Evolutionary conservation across 805 yeast species (phyloP), one percentile per base, ranked within the genome.

Genomic region (Spathaspora hagerdaliae): DNA sequence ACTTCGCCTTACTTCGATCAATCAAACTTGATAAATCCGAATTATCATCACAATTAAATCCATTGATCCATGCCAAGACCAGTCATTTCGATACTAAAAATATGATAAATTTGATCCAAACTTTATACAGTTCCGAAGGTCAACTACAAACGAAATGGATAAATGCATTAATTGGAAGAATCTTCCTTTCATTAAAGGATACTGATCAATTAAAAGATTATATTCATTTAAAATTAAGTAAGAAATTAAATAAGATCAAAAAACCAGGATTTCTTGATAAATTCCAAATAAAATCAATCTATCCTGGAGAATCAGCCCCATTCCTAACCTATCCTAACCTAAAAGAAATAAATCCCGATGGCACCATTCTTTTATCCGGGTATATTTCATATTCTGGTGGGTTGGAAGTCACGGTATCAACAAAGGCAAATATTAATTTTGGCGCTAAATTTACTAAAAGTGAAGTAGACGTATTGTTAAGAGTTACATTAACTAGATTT

Each of bases 261-360:
- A 82, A 81, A 36, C 97, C 98, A 1, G 94, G 90, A 0, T 91
- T 90, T 56, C 64, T 94, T 38, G 96, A 89, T 54, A 92, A 87
- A 54, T 81, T 94, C 49, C 80, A 78, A 46, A 85, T 94, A 41
- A 81, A 78, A 42, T 75, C 82, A 43, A 77, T 94, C 12, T 75
- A 79, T 50, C 83, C 87, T 4, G 99, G 99, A 1, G 74, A 75
- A 44, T 74, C 90, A 5, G 87, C 92, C 0, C 99, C 99, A 0
- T 74, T 81, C 44, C 65, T 94, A 35, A 82, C 95, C 0, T 78
- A 78, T 54, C 96, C 96, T 0, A 75, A 75, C 48, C 66, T 92
- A 34, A 68, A 74, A 46, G 85, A 79, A 38, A 68, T 94, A 19
- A 77, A 87, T 6, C 88, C 96, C 0, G 95, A 87, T 45, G 99